These are phyloP conservation scores for Epicoccum sorghinum DNA, from an alignment of 2,329 filamentous ascomycete species.

Conservation along the genomic window DNA sequence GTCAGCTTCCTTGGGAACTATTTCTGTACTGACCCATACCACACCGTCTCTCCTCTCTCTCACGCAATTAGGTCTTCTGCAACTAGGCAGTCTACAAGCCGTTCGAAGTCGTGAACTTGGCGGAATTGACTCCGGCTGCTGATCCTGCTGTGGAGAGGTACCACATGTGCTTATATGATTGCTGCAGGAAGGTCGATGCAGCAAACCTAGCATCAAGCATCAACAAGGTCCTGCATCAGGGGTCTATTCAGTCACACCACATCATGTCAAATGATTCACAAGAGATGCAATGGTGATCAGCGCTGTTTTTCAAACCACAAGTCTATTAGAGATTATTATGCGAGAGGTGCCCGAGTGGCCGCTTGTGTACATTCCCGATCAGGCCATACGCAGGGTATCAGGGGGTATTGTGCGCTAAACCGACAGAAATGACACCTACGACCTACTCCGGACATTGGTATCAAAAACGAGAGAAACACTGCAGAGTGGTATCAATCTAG, in stretches of 20 bases:
- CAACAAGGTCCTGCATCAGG: no score
- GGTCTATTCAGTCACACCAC: background rate
- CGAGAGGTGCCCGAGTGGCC: slow-evolving; percentile 48
- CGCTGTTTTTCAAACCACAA: slow-evolving; percentile 23
- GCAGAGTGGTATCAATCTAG: slow-evolving; percentile 54
- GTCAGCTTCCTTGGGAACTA: background rate
- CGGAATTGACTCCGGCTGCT: background rate
- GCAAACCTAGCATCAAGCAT: no score
- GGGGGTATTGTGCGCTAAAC: slow-evolving; percentile 49
- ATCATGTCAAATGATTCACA: background rate
- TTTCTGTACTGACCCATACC: no score
- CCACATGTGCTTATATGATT: no score
- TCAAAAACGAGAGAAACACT: slow-evolving; percentile 48
- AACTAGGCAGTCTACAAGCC: background rate
- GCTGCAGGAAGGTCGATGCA: no score
- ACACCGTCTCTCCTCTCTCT: no score
- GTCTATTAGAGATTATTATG: slow-evolving; percentile 50
- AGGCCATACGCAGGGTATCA: slow-evolving; percentile 51
- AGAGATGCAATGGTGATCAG: background rate
- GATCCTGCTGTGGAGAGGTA: background rate
- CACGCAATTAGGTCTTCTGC: no score
- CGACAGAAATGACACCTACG: slow-evolving; percentile 38
- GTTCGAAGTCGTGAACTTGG: background rate
- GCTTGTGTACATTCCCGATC: slow-evolving; percentile 49
- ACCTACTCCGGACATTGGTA: slow-evolving; percentile 43